A percentile compares a stretch with the other conserved stretches of the same genome.
These are phyloP conservation scores for Rhizopogon rudus DNA, from an alignment of 768 basidiomycete species.

Conservation along the genomic window DNA sequence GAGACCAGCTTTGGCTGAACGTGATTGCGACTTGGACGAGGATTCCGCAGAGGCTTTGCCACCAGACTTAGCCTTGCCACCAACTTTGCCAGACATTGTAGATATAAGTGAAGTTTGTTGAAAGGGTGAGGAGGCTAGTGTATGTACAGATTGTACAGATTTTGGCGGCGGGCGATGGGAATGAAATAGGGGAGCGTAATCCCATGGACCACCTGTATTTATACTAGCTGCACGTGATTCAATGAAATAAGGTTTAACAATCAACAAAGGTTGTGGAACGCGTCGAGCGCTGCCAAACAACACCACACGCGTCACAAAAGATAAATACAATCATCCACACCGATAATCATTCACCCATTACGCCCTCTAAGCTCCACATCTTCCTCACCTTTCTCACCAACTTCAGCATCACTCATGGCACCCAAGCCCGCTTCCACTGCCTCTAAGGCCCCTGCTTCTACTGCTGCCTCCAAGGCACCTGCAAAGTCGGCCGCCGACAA, in stretches of 20 bases:
- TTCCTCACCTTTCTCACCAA: conserved; percentile 1
- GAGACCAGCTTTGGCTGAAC: conserved; percentile 37
- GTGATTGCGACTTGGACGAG: conserved; percentile 28
- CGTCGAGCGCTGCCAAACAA: conserved; percentile 31
- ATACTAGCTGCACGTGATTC: conserved; percentile 16
- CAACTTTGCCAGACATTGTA: conserved; percentile 34
- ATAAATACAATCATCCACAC: conserved; percentile 13
- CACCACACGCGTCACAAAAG: conserved; percentile 30
- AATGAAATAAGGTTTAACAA: conserved; percentile 29
- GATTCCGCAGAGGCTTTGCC: conserved; percentile 48
- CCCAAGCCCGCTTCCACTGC: conserved; percentile 81
- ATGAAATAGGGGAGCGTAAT: conserved; percentile 7
- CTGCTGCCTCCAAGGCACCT: conserved; percentile 35
- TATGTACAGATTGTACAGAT: not conserved
- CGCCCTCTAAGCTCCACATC: not conserved
- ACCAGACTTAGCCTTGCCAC: conserved; percentile 62
- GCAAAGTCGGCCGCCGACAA: conserved; percentile 34
- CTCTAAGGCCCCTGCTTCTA: conserved; percentile 56
- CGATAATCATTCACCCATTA: not conserved
- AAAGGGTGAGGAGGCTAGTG: not conserved
- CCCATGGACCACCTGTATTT: conserved; percentile 16
- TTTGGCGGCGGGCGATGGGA: conserved; percentile 2
- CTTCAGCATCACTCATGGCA: conserved; percentile 37
- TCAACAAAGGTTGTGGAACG: conserved; percentile 34
- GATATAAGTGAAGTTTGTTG: conserved; percentile 1